Percentiles rank a stretch among this genome's conserved stretches.
These are phyloP conservation scores for Yarrowia yakushimensis DNA, from an alignment of 805 yeast genomes.

Conservation along the genomic window DNA sequence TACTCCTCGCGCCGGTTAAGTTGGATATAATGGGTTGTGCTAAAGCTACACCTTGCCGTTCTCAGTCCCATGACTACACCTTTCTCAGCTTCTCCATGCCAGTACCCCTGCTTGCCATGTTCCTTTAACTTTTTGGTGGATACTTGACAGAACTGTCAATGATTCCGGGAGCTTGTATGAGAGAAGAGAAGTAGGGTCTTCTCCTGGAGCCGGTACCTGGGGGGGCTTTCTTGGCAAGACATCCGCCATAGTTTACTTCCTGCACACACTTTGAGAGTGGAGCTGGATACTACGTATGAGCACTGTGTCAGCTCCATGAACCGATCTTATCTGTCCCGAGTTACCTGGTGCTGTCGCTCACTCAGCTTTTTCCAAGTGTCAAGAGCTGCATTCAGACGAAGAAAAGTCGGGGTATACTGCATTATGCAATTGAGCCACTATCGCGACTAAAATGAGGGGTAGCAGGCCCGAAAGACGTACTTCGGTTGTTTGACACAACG, in stretches of 20 bases:
- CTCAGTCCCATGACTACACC: not conserved
- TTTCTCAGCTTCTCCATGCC: not conserved
- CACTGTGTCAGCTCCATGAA: not conserved
- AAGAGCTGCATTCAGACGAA: no score
- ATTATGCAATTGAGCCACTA: not conserved
- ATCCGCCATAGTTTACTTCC: not conserved
- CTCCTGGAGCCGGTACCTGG: not conserved
- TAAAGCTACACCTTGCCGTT: not conserved
- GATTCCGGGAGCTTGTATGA: not conserved
- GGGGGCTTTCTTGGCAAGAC: not conserved
- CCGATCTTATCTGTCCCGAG: not conserved
- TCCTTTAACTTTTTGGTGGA: conserved; percentile 7
- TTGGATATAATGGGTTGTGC: not conserved
- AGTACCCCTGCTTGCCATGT: not conserved
- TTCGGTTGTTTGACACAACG: not conserved
- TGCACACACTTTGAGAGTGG: not conserved
- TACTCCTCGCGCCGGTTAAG: not conserved
- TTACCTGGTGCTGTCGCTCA: not conserved
- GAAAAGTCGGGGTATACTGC: conserved; percentile 5
- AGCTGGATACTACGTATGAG: not conserved
- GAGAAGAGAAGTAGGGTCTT: not conserved
- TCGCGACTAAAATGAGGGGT: not conserved
- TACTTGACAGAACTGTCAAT: not conserved
- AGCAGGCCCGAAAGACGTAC: not conserved
- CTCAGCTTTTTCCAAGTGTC: not conserved